phyloP scores from a whole-genome alignment of 1,284 basidiomycete species.

The Tylopilus sp. region DNA sequence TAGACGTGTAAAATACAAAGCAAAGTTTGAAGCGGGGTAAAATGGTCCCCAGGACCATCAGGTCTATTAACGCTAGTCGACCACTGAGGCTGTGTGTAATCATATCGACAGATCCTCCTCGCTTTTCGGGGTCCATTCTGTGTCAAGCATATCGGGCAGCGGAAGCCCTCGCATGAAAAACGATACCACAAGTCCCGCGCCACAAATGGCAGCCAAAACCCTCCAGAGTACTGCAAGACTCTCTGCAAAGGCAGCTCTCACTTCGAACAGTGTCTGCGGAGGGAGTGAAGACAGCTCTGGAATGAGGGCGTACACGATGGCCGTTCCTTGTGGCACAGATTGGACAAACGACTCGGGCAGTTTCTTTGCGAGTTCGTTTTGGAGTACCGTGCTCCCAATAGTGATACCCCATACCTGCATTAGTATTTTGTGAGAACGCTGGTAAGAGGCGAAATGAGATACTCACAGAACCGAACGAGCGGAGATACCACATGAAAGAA shows the following conservation, averaged over 20 bases:
- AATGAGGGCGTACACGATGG: slow-evolving; percentile 21
- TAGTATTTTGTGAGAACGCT: neutral
- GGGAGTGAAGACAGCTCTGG: slow-evolving; percentile 8
- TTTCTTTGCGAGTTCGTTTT: slow-evolving; percentile 40
- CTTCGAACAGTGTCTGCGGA: neutral
- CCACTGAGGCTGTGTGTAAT: too few relatives aligned
- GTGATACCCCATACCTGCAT: slow-evolving; percentile 45
- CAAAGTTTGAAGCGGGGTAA: too few relatives aligned
- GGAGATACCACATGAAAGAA: slow-evolving; percentile 46
- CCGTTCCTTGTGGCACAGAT: slow-evolving; percentile 16
- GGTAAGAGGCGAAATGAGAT: too few relatives aligned
- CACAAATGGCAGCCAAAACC: slow-evolving; percentile 7
- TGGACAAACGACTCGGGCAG: slow-evolving; percentile 36
- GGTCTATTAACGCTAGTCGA: neutral
- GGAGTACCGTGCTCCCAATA: slow-evolving; percentile 43
- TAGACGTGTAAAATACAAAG: too few relatives aligned
- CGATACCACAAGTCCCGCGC: slow-evolving; percentile 8
- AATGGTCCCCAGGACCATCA: too few relatives aligned
- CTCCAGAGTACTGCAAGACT: slow-evolving; percentile 19
- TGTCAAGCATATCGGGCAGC: slow-evolving; percentile 2
- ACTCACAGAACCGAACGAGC: slow-evolving; percentile 36
- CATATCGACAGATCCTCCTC: neutral
- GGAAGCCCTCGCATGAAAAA: slow-evolving; percentile 15
- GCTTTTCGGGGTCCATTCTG: slow-evolving; percentile 1
- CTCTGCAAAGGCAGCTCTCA: slow-evolving; percentile 18